These are phyloP conservation scores for Volvox africanus DNA, from an alignment of 139 green algal species.

Conservation along the genomic window DNA sequence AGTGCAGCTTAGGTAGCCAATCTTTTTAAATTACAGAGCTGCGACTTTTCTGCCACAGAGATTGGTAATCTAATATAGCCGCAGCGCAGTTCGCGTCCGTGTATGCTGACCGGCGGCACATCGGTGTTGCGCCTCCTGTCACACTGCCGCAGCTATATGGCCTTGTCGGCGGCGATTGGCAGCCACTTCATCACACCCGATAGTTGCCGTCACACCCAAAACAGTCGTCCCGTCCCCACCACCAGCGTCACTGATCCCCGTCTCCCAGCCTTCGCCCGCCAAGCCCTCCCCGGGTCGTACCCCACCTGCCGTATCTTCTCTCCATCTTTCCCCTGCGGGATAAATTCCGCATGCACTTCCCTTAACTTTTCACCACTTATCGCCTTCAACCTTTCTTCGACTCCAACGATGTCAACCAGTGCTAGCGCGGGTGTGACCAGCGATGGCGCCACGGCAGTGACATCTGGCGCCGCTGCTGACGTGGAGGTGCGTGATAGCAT, in stretches of 20 bases:
- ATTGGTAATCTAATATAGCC: background rate
- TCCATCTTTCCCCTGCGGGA: background rate
- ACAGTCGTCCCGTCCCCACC: background rate
- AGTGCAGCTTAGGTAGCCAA: too few species aligned
- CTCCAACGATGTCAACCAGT: background rate
- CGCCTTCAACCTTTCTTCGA: background rate
- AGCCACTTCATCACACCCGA: background rate
- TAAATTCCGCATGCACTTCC: too few species aligned
- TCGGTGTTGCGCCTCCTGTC: background rate
- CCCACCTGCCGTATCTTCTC: background rate
- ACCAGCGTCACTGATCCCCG: background rate
- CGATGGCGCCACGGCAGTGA: background rate
- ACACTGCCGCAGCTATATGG: constrained; percentile 11
- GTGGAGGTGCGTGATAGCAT: constrained; percentile 58
- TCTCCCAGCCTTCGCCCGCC: background rate
- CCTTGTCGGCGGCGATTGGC: background rate
- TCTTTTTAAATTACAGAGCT: background rate
- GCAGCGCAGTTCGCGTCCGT: background rate
- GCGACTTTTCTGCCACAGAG: background rate
- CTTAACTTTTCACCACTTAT: background rate
- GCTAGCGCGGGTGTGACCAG: background rate
- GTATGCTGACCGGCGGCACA: constrained; percentile 8
- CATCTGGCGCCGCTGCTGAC: background rate
- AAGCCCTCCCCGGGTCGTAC: background rate
- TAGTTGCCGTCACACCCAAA: background rate